phyloP scores from a whole-genome alignment of 352 stramenopile genomes.

The Phytophthora melonis region DNA sequence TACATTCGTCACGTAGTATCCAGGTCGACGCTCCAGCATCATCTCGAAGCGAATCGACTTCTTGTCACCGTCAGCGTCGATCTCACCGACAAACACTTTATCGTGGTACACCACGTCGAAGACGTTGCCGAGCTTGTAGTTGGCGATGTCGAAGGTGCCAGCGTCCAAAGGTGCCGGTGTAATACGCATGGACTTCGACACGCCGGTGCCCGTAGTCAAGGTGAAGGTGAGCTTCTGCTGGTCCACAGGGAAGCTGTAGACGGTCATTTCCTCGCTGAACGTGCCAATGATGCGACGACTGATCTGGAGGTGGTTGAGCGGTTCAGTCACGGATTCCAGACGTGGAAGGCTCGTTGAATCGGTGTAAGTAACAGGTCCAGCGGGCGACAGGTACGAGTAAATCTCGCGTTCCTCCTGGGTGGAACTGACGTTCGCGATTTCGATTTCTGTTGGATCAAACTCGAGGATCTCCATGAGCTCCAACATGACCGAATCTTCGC shows the following conservation, averaged over 20 bases:
- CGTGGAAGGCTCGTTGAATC: conserved; percentile 34
- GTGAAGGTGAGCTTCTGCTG: conserved; percentile 66
- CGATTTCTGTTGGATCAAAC: conserved; percentile 38
- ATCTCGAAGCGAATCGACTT: conserved; percentile 66
- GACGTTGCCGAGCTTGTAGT: conserved; percentile 67
- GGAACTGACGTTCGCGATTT: conserved; percentile 53
- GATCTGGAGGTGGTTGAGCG: conserved; percentile 48
- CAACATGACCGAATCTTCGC: conserved; percentile 49
- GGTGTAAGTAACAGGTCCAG: conserved; percentile 34
- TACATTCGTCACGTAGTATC: conserved; percentile 71
- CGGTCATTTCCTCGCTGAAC: conserved; percentile 68
- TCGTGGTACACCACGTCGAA: conserved; percentile 62
- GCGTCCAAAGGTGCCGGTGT: conserved; percentile 44
- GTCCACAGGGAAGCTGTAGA: conserved; percentile 68
- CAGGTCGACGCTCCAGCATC: conserved; percentile 58
- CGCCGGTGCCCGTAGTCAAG: conserved; percentile 47
- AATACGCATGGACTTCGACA: conserved; percentile 47
- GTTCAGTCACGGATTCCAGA: conserved; percentile 23
- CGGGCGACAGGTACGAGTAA: conserved; percentile 36
- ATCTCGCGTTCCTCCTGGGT: conserved; percentile 48
- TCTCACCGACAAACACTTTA: conserved; percentile 58
- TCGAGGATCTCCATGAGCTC: conserved; percentile 53
- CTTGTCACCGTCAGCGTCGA: conserved; percentile 45
- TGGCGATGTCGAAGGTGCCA: conserved; percentile 53
- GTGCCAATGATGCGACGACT: conserved; percentile 47